Evolutionary conservation across 2,329 filamentous ascomycete species (phyloP).

Genomic region (Scedosporium apiospermum): DNA sequence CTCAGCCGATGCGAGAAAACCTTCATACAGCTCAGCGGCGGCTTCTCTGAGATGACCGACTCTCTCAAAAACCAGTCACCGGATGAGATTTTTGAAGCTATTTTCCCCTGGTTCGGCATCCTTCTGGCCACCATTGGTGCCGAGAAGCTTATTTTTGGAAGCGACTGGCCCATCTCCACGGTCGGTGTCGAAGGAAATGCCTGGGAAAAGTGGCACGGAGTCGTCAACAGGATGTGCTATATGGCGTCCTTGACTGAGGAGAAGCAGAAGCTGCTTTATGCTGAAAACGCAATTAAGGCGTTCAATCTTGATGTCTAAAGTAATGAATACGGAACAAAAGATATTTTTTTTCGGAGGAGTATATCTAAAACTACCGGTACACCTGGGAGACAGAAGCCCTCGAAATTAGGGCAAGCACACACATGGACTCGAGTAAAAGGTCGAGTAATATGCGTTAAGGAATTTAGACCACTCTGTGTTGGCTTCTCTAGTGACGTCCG

Average conservation of each 20-base stretch:
- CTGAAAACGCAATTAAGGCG: slow-evolving; percentile 59
- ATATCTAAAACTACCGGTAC: background rate
- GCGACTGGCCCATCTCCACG: slow-evolving; percentile 90
- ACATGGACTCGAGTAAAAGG: background rate
- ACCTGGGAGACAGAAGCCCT: too few species aligned
- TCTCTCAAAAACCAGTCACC: slow-evolving; percentile 37
- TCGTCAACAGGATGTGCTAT: slow-evolving; percentile 60
- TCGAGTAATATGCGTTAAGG: background rate
- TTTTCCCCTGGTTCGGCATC: slow-evolving; percentile 63
- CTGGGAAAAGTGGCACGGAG: slow-evolving; percentile 66
- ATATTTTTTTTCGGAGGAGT: background rate
- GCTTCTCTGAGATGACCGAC: slow-evolving; percentile 67
- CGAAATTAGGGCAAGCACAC: background rate
- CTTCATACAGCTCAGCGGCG: slow-evolving; percentile 91
- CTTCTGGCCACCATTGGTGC: slow-evolving; percentile 65
- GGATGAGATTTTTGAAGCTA: slow-evolving; percentile 50
- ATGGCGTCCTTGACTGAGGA: slow-evolving; percentile 51
- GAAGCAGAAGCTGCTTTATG: slow-evolving; percentile 61
- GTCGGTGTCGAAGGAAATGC: slow-evolving; percentile 38
- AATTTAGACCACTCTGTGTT: background rate
- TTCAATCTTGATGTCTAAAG: slow-evolving; percentile 40
- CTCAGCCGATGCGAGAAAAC: slow-evolving; percentile 55
- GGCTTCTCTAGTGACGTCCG: background rate
- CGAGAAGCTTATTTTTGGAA: slow-evolving; percentile 74
- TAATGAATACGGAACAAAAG: background rate